Percentiles rank a stretch among this genome's conserved stretches.
Conservation (phyloP, 306 rosid genomes). For the Trichosanthes truncata region DNA sequence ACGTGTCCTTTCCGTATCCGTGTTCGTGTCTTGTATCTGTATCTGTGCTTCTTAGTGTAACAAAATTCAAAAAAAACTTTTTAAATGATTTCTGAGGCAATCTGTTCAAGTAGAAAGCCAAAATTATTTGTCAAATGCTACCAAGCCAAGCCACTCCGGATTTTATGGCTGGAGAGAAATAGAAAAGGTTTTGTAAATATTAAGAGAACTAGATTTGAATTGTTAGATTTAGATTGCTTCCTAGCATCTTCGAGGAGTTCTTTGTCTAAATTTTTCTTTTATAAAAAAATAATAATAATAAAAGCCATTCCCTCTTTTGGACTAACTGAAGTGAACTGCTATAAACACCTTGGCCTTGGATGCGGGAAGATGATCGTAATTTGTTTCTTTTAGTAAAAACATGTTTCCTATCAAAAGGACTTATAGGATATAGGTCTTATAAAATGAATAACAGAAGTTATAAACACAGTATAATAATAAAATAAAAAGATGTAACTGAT, state of each 20-base stretch:
- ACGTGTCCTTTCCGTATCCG: too few relatives aligned
- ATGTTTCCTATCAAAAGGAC: background rate
- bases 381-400: background rate
- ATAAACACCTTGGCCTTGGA: background rate
- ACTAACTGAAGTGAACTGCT: background rate
- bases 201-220: background rate
- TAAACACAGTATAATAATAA: background rate
- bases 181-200: background rate
- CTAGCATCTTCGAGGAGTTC: background rate
- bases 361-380: background rate
- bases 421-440: background rate
- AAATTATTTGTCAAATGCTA: background rate
- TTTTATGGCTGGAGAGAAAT: background rate
- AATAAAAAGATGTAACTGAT: background rate
- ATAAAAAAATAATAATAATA: background rate
- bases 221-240: background rate
- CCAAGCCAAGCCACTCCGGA: background rate
- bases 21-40: too few relatives aligned
- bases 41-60: too few relatives aligned
- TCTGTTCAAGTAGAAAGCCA: background rate
- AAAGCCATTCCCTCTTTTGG: background rate
- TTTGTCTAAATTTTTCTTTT: background rate
- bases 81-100: background rate
- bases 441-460: background rate
- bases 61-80: too few relatives aligned